A percentile compares a stretch with the other conserved stretches of the same genome.
These are phyloP conservation scores for Phialophora tarda DNA, from an alignment of 2,329 filamentous ascomycete genomes.

Conservation along the genomic window DNA sequence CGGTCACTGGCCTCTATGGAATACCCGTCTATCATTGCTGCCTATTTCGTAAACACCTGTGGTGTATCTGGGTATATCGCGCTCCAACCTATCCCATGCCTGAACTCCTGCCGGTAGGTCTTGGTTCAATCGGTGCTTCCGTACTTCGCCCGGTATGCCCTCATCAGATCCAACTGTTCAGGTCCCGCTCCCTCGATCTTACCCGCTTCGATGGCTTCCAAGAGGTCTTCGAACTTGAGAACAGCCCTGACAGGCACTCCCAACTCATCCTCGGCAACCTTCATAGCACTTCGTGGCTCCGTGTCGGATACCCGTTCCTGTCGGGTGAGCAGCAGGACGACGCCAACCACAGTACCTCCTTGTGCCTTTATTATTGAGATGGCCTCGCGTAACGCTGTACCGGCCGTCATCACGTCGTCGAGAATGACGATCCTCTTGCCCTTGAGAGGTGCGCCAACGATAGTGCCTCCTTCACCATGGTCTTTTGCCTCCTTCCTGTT, in stretches of 20 bases:
- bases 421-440: constrained; percentile 88
- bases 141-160: constrained; percentile 69
- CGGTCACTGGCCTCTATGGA: background rate
- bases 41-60: constrained; percentile 5
- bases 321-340: constrained; percentile 86
- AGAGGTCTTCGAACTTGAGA: constrained; percentile 81
- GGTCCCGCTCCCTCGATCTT: constrained; percentile 63
- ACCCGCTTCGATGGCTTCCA: constrained; percentile 62
- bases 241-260: constrained; percentile 83
- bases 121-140: constrained; percentile 45
- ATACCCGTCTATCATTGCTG: background rate
- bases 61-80: background rate
- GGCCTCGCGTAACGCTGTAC: constrained; percentile 90
- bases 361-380: constrained; percentile 86
- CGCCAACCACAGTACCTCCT: constrained; percentile 82
- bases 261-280: constrained; percentile 81
- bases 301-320: constrained; percentile 67
- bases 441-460: constrained; percentile 84
- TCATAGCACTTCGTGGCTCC: constrained; percentile 79
- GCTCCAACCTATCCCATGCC: background rate
- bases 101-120: background rate
- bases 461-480: constrained; percentile 91
- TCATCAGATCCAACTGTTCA: constrained; percentile 68
- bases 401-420: constrained; percentile 95
- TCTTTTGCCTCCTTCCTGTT: constrained; percentile 97